Conservation (phyloP, 208 protist genomes). For the Acanthamoeba rhysodes region DNA sequence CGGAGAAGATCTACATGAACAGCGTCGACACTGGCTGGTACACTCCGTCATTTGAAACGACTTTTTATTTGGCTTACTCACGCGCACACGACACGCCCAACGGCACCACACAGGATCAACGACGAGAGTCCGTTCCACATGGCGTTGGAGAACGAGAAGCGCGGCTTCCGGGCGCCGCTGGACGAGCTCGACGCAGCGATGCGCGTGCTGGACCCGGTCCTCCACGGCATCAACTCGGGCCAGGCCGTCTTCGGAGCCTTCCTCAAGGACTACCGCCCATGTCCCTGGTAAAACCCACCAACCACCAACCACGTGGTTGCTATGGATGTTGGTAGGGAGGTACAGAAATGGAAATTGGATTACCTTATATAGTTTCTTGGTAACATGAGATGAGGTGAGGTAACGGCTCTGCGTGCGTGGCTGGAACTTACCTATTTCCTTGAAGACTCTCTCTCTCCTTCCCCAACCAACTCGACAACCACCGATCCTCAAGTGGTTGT, state of each 20-base stretch:
- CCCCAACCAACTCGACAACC: too few relatives aligned
- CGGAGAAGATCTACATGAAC: conserved; percentile 97
- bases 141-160: conserved; percentile 91
- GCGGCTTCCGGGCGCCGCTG: conserved; percentile 92
- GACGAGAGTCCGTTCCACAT: conserved; percentile 94
- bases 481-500: too few relatives aligned
- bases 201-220: conserved; percentile 96
- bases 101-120: conserved; percentile 90
- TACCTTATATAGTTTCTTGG: too few relatives aligned
- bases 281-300: conserved; percentile 77
- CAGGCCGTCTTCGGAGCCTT: conserved; percentile 85
- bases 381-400: too few relatives aligned
- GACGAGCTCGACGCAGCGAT: conserved; percentile 97
- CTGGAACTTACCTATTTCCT: too few relatives aligned
- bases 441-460: too few relatives aligned
- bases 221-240: conserved; percentile 66
- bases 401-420: too few relatives aligned
- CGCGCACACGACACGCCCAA: too few relatives aligned
- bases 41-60: background rate
- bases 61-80: background rate
- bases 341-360: too few relatives aligned
- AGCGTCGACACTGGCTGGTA: conserved; percentile 98
- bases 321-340: too few relatives aligned
- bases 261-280: conserved; percentile 88
- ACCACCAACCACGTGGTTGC: background rate